Conservation (phyloP, 495 filamentous ascomycete genomes). For the Podospora australis region DNA sequence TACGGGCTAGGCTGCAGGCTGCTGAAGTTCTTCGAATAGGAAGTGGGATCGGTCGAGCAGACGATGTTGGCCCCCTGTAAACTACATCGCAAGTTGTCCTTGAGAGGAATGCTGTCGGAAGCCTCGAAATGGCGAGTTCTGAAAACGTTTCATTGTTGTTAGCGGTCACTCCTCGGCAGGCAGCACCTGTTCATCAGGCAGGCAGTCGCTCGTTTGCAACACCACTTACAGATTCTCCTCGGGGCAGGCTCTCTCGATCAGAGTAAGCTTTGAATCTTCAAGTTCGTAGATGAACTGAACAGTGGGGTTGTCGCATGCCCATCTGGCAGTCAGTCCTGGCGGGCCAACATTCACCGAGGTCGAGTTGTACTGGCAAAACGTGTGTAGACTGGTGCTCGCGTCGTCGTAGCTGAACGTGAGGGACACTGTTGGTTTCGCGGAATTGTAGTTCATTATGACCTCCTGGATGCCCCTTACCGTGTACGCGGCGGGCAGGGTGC, state of each 20-base stretch:
- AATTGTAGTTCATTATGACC: conserved; percentile 17
- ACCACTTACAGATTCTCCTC: background rate
- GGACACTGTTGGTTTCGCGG: too few species aligned
- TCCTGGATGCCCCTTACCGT: conserved; percentile 15
- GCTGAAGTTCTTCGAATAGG: conserved; percentile 12
- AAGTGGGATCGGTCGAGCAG: too few species aligned
- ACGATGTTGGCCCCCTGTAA: too few species aligned
- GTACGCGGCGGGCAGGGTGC: conserved; percentile 19
- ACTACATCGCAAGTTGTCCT: too few species aligned
- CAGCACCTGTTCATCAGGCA: too few species aligned
- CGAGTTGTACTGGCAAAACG: conserved; percentile 24
- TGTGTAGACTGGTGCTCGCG: conserved; percentile 17
- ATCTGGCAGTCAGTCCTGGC: conserved; percentile 15
- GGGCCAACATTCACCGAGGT: conserved; percentile 20
- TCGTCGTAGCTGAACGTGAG: conserved; percentile 7
- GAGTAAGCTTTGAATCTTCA: conserved; percentile 16
- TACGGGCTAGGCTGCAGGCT: conserved; percentile 20
- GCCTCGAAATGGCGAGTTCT: conserved; percentile 13
- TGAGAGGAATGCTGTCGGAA: conserved; percentile 12
- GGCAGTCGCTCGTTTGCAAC: too few species aligned
- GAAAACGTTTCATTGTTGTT: background rate
- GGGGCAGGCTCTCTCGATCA: conserved; percentile 30
- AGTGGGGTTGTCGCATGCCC: conserved; percentile 24
- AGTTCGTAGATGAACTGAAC: conserved; percentile 48
- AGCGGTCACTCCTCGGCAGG: too few species aligned